phyloP scores from a whole-genome alignment of 495 filamentous ascomycete genomes.

The Coniosporium apollinis region DNA sequence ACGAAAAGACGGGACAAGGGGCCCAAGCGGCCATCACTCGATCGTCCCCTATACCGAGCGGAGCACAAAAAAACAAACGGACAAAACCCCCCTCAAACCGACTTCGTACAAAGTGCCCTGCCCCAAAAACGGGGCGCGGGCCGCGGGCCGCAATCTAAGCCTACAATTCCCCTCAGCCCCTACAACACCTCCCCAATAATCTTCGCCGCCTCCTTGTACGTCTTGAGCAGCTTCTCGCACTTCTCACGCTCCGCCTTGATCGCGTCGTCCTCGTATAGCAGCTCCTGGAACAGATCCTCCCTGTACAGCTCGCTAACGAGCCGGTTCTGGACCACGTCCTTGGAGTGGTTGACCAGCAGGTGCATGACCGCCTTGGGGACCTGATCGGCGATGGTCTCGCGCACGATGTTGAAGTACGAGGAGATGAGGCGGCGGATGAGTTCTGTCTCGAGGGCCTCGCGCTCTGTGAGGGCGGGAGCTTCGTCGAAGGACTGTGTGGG shows the following conservation, averaged over 20 bases:
- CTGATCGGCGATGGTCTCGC: conserved; percentile 92
- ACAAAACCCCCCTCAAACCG: no score
- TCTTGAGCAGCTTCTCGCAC: conserved; percentile 84
- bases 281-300: conserved; percentile 79
- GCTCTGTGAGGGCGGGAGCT: conserved; percentile 69
- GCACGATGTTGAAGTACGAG: conserved; percentile 96
- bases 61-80: no score
- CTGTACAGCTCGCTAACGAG: conserved; percentile 92
- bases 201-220: conserved; percentile 92
- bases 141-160: no score
- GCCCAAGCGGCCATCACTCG: no score
- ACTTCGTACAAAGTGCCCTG: no score
- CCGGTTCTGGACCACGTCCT: conserved; percentile 92
- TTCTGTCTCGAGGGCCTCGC: conserved; percentile 93
- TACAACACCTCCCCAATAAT: conserved; percentile 94
- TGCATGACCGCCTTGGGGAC: conserved; percentile 99
- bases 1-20: no score
- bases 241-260: conserved; percentile 97
- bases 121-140: no score
- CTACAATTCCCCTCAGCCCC: no score
- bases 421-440: conserved; percentile 90
- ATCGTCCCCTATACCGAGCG: no score
- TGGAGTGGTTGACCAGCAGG: conserved; percentile 91
- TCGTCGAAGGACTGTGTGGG: conserved; percentile 30
- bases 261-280: conserved; percentile 91